A percentile compares a stretch with the other conserved stretches of the same genome.
These are phyloP conservation scores for Colletotrichum paranaense DNA, from an alignment of 2,329 filamentous ascomycete species.

Conservation along the genomic window DNA sequence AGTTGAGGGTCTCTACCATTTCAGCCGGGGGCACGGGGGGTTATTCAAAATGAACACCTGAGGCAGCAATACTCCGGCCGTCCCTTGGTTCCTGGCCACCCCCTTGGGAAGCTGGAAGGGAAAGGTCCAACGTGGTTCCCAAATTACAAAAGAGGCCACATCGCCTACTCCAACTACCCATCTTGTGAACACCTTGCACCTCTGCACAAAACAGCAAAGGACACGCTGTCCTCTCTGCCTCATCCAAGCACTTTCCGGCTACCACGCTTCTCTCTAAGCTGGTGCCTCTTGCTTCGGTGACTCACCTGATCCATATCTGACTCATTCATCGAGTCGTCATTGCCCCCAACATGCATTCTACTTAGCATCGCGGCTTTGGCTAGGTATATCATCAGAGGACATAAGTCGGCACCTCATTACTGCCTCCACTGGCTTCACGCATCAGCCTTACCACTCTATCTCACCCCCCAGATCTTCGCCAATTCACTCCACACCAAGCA, in stretches of 20 bases:
- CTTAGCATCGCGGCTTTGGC: conserved; percentile 22
- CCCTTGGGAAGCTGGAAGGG: conserved; percentile 14
- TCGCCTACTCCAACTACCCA: conserved; percentile 9
- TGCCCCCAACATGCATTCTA: conserved; percentile 38
- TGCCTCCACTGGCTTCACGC: not conserved
- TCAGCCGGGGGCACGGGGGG: not conserved
- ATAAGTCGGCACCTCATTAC: conserved; percentile 49
- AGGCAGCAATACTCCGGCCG: not conserved
- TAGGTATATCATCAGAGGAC: conserved; percentile 46
- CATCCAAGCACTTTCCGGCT: not conserved
- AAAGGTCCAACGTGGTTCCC: conserved; percentile 34
- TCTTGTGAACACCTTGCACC: not conserved
- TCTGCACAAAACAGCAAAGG: not conserved
- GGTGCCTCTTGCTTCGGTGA: conserved; percentile 27
- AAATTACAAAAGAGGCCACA: conserved; percentile 38
- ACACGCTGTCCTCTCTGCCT: conserved; percentile 35
- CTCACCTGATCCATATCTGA: conserved; percentile 35
- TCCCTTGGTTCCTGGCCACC: conserved; percentile 12
- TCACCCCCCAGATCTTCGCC: conserved; percentile 27
- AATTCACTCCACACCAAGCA: not conserved
- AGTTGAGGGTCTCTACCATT: not conserved
- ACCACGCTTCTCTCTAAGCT: not conserved
- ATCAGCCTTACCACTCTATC: conserved; percentile 21
- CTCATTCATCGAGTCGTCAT: conserved; percentile 41
- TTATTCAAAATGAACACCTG: conserved; percentile 1